phyloP scores from a whole-genome alignment of 495 filamentous ascomycete species.

The Talaromyces wortmannii region DNA sequence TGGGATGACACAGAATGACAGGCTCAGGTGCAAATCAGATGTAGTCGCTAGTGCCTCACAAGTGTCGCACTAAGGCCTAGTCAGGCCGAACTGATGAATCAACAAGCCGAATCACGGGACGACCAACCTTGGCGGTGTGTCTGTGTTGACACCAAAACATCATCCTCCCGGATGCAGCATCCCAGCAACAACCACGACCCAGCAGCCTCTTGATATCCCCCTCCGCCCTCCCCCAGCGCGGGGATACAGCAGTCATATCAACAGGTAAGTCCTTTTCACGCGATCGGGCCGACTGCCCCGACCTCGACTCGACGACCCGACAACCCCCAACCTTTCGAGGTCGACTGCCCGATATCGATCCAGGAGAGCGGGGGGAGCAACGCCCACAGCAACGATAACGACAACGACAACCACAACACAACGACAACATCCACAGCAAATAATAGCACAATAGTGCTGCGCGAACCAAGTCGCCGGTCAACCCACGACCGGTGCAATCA shows the following conservation, averaged over 20 bases:
- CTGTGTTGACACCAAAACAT: not conserved
- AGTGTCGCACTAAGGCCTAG: no score
- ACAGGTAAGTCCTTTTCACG: not conserved
- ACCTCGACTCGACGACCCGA: not conserved
- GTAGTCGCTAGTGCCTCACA: no score
- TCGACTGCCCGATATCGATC: no score
- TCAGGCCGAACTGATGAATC: not conserved
- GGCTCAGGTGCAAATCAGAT: no score
- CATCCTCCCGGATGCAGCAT: not conserved
- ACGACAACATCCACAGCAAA: conserved; percentile 1
- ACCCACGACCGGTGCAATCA: no score
- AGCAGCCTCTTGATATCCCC: not conserved
- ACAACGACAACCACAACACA: not conserved
- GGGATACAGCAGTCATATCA: not conserved
- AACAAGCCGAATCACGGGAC: not conserved
- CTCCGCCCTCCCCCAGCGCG: not conserved
- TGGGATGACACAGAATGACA: no score
- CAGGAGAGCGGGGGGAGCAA: not conserved
- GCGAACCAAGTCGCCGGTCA: no score
- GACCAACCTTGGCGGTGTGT: conserved; percentile 15
- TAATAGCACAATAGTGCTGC: not conserved
- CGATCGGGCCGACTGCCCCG: not conserved
- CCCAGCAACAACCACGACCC: not conserved
- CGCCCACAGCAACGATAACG: not conserved
- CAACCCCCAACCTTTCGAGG: no score